These are phyloP conservation scores for Bruguiera hainesii DNA, from an alignment of 441 rosid genomes.

Conservation along the genomic window DNA sequence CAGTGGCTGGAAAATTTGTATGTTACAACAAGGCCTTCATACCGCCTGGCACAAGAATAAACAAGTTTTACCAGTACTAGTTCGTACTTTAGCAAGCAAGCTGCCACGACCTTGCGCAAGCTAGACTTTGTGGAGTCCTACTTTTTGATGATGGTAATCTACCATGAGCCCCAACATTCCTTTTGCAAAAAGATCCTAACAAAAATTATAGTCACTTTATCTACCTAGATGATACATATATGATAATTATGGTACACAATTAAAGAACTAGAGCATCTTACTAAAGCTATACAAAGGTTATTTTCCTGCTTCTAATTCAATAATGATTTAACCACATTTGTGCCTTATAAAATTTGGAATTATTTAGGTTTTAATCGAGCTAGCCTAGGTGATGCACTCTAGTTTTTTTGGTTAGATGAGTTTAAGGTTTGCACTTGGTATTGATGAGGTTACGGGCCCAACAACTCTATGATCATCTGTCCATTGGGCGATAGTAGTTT, in stretches of 20 bases:
- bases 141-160: constrained; percentile 14
- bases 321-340: not conserved
- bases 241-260: constrained; percentile 23
- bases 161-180: constrained; percentile 18
- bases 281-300: constrained; percentile 30
- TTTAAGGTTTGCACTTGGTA: too few species aligned
- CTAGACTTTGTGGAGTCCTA: constrained; percentile 14
- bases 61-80: too few species aligned
- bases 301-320: not conserved
- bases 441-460: too few species aligned
- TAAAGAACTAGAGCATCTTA: constrained; percentile 24
- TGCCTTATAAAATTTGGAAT: too few species aligned
- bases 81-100: too few species aligned
- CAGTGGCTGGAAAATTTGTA: constrained; percentile 29
- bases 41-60: not conserved
- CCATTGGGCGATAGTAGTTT: too few species aligned
- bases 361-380: too few species aligned
- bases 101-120: constrained; percentile 1
- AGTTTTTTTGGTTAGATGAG: too few species aligned
- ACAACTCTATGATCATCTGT: too few species aligned
- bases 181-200: constrained; percentile 22
- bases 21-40: constrained; percentile 10
- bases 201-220: constrained; percentile 12
- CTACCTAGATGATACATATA: constrained; percentile 32
- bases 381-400: too few species aligned